These are phyloP conservation scores for Exophiala xenobiotica DNA, from an alignment of 2,329 filamentous ascomycete genomes.

Conservation along the genomic window DNA sequence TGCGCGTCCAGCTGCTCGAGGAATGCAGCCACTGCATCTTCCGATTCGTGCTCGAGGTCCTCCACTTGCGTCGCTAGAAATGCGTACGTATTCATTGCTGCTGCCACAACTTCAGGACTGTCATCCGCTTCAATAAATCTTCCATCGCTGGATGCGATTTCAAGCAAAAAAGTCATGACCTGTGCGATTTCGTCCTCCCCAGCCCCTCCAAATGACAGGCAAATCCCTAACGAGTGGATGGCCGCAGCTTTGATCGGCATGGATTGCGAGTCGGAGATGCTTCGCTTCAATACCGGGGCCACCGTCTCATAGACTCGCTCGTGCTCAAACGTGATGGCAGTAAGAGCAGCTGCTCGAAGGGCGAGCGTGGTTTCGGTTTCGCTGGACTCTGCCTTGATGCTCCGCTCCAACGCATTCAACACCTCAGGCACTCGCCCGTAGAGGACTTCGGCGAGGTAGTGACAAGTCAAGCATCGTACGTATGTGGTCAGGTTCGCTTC, in stretches of 20 bases:
- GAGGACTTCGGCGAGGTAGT: conserved; percentile 65
- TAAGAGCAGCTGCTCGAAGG: conserved; percentile 69
- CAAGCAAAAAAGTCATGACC: conserved; percentile 71
- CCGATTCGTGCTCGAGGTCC: conserved; percentile 69
- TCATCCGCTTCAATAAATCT: conserved; percentile 69
- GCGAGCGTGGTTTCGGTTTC: conserved; percentile 69
- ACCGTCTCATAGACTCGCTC: conserved; percentile 66
- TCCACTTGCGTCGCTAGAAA: conserved; percentile 76
- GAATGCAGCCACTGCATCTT: conserved; percentile 74
- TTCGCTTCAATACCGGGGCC: conserved; percentile 58
- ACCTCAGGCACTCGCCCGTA: conserved; percentile 61
- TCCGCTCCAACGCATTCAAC: conserved; percentile 65
- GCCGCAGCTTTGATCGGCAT: conserved; percentile 65
- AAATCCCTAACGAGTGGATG: conserved; percentile 71
- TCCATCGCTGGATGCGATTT: conserved; percentile 78
- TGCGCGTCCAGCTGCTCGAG: conserved; percentile 80
- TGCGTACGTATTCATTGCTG: conserved; percentile 75
- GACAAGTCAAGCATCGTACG: conserved; percentile 64
- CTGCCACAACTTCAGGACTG: conserved; percentile 67
- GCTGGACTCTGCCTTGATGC: conserved; percentile 66
- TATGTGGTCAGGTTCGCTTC: conserved; percentile 64
- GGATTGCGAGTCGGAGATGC: conserved; percentile 66
- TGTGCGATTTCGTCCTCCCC: conserved; percentile 66
- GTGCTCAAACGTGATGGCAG: conserved; percentile 65
- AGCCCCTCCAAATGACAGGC: conserved; percentile 73